phyloP scores from a whole-genome alignment of 306 rosid species.

The Acacia crassicarpa region DNA sequence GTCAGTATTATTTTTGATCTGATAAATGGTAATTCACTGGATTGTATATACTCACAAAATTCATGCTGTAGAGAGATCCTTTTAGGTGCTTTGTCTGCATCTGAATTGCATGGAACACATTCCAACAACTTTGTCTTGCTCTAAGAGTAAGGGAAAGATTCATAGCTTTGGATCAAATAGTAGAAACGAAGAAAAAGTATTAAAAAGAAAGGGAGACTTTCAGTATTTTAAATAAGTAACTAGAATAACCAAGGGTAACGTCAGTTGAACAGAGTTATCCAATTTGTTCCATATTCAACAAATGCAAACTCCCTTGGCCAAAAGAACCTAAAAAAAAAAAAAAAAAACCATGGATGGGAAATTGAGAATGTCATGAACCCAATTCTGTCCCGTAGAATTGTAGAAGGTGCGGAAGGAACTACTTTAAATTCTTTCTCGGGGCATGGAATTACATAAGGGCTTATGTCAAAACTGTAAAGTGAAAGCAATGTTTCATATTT shows the following conservation, averaged over 20 bases:
- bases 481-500: too few relatives aligned
- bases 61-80: neutral
- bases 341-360: neutral
- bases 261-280: too few relatives aligned
- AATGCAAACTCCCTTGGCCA: too few relatives aligned
- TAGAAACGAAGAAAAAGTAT: neutral
- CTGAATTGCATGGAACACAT: neutral
- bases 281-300: too few relatives aligned
- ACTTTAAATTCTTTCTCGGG: neutral
- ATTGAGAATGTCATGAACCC: neutral
- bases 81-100: neutral
- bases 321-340: too few relatives aligned
- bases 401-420: neutral
- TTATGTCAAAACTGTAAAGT: too few relatives aligned
- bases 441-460: too few relatives aligned
- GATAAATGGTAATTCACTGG: conserved; percentile 48
- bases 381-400: neutral
- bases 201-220: neutral
- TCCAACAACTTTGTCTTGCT: neutral
- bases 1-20: conserved; percentile 40
- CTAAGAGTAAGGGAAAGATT: neutral
- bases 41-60: neutral
- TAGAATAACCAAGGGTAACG: neutral
- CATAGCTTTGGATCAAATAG: neutral
- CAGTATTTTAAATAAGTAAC: neutral